phyloP scores from a whole-genome alignment of 108 stramenopile genomes.

The Chaetoceros tenuissimus region DNA sequence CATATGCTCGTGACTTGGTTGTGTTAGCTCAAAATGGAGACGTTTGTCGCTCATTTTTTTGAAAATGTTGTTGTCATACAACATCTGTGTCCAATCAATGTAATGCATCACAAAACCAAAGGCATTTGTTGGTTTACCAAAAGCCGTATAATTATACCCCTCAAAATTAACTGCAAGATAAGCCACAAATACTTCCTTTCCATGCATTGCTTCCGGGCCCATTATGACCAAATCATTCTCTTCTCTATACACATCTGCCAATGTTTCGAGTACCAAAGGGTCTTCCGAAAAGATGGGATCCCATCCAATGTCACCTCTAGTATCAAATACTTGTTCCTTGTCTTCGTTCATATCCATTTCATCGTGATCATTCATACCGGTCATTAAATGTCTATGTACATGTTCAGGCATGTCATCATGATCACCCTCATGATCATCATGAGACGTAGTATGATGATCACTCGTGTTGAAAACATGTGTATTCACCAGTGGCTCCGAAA shows the following conservation, averaged over 20 bases:
- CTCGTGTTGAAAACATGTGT: neutral
- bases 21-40: neutral
- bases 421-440: too few relatives aligned
- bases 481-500: neutral
- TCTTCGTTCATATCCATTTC: neutral
- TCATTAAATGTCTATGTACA: too few relatives aligned
- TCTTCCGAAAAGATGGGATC: neutral
- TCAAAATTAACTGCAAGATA: neutral
- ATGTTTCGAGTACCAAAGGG: neutral
- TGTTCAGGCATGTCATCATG: too few relatives aligned
- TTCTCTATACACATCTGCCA: neutral
- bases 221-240: neutral
- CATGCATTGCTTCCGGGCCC: neutral
- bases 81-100: constrained; percentile 1
- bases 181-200: neutral
- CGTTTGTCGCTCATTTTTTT: neutral
- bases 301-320: neutral
- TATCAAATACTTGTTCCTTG: too few relatives aligned
- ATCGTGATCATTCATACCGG: too few relatives aligned
- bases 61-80: neutral
- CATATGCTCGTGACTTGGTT: too few relatives aligned
- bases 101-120: neutral
- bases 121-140: neutral
- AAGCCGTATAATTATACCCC: neutral
- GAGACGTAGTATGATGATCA: neutral